Conservation (phyloP, 306 rosid genomes). For the Prunus armeniaca region DNA sequence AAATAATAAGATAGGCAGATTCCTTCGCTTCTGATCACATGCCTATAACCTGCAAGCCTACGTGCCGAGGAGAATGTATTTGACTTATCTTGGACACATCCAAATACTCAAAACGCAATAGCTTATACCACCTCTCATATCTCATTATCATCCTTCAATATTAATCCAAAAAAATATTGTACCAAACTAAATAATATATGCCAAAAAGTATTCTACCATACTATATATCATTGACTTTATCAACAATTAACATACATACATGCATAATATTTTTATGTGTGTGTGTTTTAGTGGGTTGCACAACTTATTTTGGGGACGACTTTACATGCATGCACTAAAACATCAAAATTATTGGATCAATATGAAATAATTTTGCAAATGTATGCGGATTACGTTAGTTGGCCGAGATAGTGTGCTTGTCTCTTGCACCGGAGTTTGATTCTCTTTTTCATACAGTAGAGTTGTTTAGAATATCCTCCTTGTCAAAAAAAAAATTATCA, state of each 20-base stretch:
- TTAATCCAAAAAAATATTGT: not conserved
- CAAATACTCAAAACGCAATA: not conserved
- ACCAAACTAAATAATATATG: not conserved
- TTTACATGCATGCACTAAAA: not conserved
- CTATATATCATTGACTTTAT: not conserved
- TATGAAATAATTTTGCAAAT: too few species aligned
- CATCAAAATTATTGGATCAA: not conserved
- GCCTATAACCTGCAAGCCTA: slow-evolving; percentile 14
- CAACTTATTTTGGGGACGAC: not conserved
- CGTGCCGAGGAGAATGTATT: slow-evolving; percentile 18
- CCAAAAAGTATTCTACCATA: not conserved
- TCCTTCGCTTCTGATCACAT: slow-evolving; percentile 29
- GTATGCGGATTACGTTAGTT: too few species aligned
- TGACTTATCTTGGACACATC: not conserved
- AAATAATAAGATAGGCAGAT: slow-evolving; percentile 24
- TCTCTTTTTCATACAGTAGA: rapidly evolving
- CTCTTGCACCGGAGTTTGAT: too few species aligned
- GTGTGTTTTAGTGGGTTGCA: not conserved
- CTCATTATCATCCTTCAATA: not conserved
- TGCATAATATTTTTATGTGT: not conserved
- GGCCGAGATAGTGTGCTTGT: too few species aligned
- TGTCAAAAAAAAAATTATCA: too few species aligned
- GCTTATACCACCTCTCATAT: not conserved
- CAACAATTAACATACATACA: not conserved
- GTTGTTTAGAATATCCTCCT: too few species aligned